Base-by-base conservation (phyloP, 495 filamentous ascomycete species). In the Neurospora discreta region DNA sequence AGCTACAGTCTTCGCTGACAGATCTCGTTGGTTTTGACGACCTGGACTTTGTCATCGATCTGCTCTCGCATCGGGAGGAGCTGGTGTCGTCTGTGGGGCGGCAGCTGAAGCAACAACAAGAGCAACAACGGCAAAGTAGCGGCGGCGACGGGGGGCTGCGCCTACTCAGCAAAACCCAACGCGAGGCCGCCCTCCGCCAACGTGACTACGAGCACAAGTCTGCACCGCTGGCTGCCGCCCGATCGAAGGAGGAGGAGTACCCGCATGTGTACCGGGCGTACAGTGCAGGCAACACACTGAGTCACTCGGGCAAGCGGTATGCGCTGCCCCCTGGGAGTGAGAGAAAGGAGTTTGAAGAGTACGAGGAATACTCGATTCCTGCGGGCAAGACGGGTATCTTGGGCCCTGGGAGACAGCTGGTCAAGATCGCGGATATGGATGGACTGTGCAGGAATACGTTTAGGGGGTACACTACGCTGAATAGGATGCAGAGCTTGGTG, bases 401-500 rank as follows among this genome's bases (percentile, higher is more conserved):
- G 26, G 89, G 86, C 36, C 85, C 81, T 10, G 89, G 89, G 4
- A 88, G 91, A 73, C 93, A 90, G 76, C 84, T 98, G 8, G 83
- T 98, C 20, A 77, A 89, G 20, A 94, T 99, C 52, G 81, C 86
- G 23, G 90, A 91, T 5, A 86, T 99, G 88, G 95, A 99, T 81
- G 93, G 91, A 8, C 85, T 99, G 30, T 98, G 95, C 78, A 86
- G 88, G 73, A 87, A 87, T n/a, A 98, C 96, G 1, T 99, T 99
- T 81, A 92, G 90, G 75, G 94, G 93, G 0, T 99, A 99, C 81
- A 95, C 94, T 80, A 80, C 90, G 1, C 84, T 99, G 68, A 99
- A 99, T 77, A 90, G 95, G 30, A 99, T 99, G 95, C 95, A 99
- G 82, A 98, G 94, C 75, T 81, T 99, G 68, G 91, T 98, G 5